Conservation (phyloP, 1,139 yeast genomes). For the Suhomyces maxii region DNA sequence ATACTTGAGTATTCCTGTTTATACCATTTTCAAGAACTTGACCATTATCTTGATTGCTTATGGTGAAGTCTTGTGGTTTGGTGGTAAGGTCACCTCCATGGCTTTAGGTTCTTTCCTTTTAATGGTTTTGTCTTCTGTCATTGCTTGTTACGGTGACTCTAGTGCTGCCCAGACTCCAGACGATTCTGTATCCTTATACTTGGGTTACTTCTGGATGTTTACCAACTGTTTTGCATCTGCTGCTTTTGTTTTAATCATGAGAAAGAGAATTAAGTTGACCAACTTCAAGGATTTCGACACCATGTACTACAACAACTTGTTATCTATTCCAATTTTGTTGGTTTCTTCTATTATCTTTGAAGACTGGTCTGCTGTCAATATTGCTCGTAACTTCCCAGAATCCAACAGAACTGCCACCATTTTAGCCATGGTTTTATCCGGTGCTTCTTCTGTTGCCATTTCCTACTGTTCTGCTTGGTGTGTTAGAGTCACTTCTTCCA, state of each 20-base stretch:
- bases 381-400: slow-evolving; percentile 74
- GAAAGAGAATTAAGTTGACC: slow-evolving; percentile 95
- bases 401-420: slow-evolving; percentile 67
- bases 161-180: slow-evolving; percentile 35
- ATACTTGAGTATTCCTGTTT: slow-evolving; percentile 88
- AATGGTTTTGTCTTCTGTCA: slow-evolving; percentile 90
- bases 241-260: slow-evolving; percentile 87
- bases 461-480: slow-evolving; percentile 99
- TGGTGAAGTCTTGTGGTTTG: slow-evolving; percentile 97
- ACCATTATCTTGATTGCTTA: slow-evolving; percentile 96
- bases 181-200: slow-evolving; percentile 49
- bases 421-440: slow-evolving; percentile 85
- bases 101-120: slow-evolving; percentile 82
- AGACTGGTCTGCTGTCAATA: slow-evolving; percentile 87
- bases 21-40: slow-evolving; percentile 95
- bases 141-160: slow-evolving; percentile 83
- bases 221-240: slow-evolving; percentile 93
- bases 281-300: slow-evolving; percentile 98
- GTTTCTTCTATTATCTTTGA: slow-evolving; percentile 74
- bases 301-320: slow-evolving; percentile 94
- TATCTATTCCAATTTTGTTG: slow-evolving; percentile 86
- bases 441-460: slow-evolving; percentile 92
- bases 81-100: slow-evolving; percentile 89
- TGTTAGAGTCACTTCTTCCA: slow-evolving; percentile 96
- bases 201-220: slow-evolving; percentile 97